Conservation (phyloP, 305 asterid species). For the Fraxinus latifolia region DNA sequence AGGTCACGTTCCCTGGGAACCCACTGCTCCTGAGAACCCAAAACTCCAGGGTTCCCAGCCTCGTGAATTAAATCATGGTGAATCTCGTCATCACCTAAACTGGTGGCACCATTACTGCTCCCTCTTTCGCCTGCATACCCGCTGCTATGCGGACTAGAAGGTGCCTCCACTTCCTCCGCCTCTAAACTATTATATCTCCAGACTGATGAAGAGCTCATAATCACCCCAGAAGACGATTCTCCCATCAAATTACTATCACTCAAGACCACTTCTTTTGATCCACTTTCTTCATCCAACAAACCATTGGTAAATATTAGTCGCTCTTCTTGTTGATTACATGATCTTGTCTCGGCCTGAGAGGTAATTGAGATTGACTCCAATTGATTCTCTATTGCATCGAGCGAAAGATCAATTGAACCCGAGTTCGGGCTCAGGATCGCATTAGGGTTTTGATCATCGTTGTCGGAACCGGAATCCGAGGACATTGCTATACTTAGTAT, state of each 20-base stretch:
- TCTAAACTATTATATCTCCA: slow-evolving; percentile 51
- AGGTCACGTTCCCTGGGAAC: slow-evolving; percentile 77
- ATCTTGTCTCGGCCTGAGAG: slow-evolving; percentile 39
- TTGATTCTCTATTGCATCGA: slow-evolving; percentile 89
- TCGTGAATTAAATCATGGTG: slow-evolving; percentile 38
- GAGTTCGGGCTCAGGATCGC: slow-evolving; percentile 34
- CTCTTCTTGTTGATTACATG: slow-evolving; percentile 38
- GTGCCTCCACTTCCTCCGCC: slow-evolving; percentile 58
- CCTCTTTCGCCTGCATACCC: slow-evolving; percentile 96
- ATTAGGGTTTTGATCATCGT: slow-evolving; percentile 47
- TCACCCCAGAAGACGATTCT: slow-evolving; percentile 37
- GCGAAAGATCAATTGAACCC: slow-evolving; percentile 71
- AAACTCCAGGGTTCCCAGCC: slow-evolving; percentile 42
- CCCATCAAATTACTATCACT: slow-evolving; percentile 20
- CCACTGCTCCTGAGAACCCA: slow-evolving; percentile 48
- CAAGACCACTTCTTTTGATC: slow-evolving; percentile 26
- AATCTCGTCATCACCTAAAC: slow-evolving; percentile 38
- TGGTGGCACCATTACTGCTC: slow-evolving; percentile 69
- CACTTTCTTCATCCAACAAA: slow-evolving; percentile 35
- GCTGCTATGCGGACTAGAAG: slow-evolving; percentile 82
- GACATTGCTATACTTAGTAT: slow-evolving; percentile 23
- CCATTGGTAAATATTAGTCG: slow-evolving; percentile 36
- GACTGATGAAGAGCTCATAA: slow-evolving; percentile 34
- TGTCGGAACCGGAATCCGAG: slow-evolving; percentile 36
- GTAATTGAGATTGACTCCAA: slow-evolving; percentile 81